Percentiles rank a stretch among this genome's conserved stretches.
Evolutionary conservation across 805 yeast species (phyloP).

Genomic region (Saccharomycopsis oosterbeekiorum): DNA sequence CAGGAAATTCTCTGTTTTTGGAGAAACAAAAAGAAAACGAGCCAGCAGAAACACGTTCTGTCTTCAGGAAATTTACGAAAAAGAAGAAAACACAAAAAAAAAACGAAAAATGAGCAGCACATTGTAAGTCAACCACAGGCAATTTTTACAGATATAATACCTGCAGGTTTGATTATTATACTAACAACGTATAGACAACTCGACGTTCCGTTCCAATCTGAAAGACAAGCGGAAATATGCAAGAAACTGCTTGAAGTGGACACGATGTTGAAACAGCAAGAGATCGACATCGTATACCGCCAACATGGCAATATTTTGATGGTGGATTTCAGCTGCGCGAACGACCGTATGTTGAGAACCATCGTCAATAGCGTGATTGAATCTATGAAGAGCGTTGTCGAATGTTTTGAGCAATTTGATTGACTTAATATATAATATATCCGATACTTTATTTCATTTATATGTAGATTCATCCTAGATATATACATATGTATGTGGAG

Average conservation of each 20-base stretch:
- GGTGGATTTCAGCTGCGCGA: conserved; percentile 40
- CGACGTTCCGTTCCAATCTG: conserved; percentile 46
- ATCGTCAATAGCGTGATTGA: conserved; percentile 64
- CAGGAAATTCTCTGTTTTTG: too few relatives aligned
- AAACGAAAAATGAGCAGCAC: background rate
- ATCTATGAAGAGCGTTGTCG: conserved; percentile 52
- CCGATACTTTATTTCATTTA: background rate
- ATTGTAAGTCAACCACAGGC: background rate
- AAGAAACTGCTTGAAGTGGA: conserved; percentile 47
- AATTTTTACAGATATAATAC: background rate
- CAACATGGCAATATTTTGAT: conserved; percentile 27
- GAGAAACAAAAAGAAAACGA: too few relatives aligned
- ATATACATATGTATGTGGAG: background rate
- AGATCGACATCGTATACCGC: conserved; percentile 34
- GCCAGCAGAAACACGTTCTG: too few relatives aligned
- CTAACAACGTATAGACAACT: conserved; percentile 23
- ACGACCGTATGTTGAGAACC: conserved; percentile 58
- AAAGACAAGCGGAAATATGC: conserved; percentile 48
- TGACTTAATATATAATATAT: background rate
- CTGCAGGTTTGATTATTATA: background rate
- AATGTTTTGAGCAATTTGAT: conserved; percentile 56
- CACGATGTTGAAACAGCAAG: conserved; percentile 52
- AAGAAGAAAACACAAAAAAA: conserved; percentile 18
- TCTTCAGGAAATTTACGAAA: background rate
- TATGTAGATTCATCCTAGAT: too few relatives aligned